Evolutionary conservation across 179 eudicot species (phyloP), one percentile per base, ranked within the genome.

Genomic region (Pouteria campechiana): DNA sequence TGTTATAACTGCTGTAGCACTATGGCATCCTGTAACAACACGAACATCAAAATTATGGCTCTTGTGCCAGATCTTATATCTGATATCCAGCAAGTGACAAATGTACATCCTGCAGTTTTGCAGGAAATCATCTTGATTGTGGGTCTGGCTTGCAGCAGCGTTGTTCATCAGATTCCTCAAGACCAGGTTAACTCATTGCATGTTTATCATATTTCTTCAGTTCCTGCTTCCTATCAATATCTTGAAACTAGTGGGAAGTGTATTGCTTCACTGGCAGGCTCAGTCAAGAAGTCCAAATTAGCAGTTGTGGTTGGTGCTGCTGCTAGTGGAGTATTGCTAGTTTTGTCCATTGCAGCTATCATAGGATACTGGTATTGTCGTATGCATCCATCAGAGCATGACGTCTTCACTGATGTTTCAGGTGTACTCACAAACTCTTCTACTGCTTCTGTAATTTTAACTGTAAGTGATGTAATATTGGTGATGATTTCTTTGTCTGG

Each of bases 41-140:
- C n/a, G n/a, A n/a, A n/a, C n/a, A n/a, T n/a, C n/a, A n/a, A n/a
- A n/a, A n/a, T n/a, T n/a, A n/a, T n/a, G n/a, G n/a, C n/a, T n/a
- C n/a, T n/a, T n/a, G n/a, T n/a, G n/a, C n/a, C n/a, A n/a, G n/a
- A n/a, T n/a, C n/a, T n/a, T n/a, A n/a, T n/a, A n/a, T n/a, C n/a
- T n/a, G n/a, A n/a, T n/a, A n/a, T n/a, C n/a, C n/a, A n/a, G n/a
- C n/a, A n/a, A n/a, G n/a, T n/a, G n/a, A n/a, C n/a, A n/a, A n/a
- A n/a, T n/a, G n/a, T n/a, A 15, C 25, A 22, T 50, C 14, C 55
- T 37, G 46, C 94, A 90, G 98, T 67, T 90, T 81, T 57, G 57
- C 98, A 64, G 98, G 73, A 55, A 82, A 73, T 37, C 70, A 27
- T 46, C 84, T 90, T 32, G 54, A 41, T 34, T 90, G 98, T 65